These are phyloP conservation scores for Saturnispora silvae DNA, from an alignment of 805 yeast genomes.

Conservation along the genomic window DNA sequence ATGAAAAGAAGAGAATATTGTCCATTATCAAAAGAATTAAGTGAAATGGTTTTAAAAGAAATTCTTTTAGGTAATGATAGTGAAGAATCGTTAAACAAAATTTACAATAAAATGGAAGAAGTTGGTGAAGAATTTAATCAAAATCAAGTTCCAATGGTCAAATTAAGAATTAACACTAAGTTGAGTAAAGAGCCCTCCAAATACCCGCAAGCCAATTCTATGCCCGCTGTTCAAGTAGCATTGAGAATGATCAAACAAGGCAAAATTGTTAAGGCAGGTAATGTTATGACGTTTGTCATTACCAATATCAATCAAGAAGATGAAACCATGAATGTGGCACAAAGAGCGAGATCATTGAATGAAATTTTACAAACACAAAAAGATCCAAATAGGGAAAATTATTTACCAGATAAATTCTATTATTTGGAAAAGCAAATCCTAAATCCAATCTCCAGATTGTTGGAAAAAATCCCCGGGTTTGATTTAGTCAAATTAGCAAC, in stretches of 20 bases:
- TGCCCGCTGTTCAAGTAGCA: conserved; percentile 84
- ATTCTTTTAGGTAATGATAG: conserved; percentile 66
- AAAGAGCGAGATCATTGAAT: conserved; percentile 72
- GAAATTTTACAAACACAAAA: conserved; percentile 48
- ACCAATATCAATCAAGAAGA: conserved; percentile 35
- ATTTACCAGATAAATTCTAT: conserved; percentile 63
- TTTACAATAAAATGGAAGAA: conserved; percentile 61
- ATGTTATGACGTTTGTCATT: conserved; percentile 80
- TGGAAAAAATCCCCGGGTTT: conserved; percentile 78
- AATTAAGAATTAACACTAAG: conserved; percentile 73
- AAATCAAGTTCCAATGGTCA: conserved; percentile 53
- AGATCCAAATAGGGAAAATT: conserved; percentile 11
- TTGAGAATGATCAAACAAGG: conserved; percentile 71
- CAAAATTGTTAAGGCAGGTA: conserved; percentile 78
- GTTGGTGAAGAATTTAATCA: conserved; percentile 46
- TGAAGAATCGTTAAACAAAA: conserved; percentile 60
- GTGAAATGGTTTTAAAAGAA: conserved; percentile 62
- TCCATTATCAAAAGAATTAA: conserved; percentile 81
- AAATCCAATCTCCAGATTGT: conserved; percentile 81
- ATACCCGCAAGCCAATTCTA: conserved; percentile 76
- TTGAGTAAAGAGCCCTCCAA: conserved; percentile 80
- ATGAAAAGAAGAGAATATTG: conserved; percentile 96
- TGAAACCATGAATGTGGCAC: conserved; percentile 41
- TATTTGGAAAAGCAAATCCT: conserved; percentile 83
- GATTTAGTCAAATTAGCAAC: conserved; percentile 71